Base-by-base conservation (phyloP, 257 asterid species). In the Jacaranda copaia region DNA sequence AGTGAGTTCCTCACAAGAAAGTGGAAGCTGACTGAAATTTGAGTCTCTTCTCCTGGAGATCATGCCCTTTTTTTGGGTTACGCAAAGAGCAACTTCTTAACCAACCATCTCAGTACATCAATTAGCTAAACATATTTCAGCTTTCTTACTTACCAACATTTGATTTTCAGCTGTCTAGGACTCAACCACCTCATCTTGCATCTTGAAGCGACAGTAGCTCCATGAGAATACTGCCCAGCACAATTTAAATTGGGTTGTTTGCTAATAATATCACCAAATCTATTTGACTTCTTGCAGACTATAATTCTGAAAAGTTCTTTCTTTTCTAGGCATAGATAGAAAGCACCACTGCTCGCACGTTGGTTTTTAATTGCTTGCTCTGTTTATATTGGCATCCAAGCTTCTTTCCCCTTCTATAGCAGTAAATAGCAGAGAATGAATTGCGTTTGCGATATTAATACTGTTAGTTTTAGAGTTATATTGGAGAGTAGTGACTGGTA, bases 121-220 rank as follows among this genome's bases (percentile, higher is more conserved):
- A 67, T 19, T 43, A 8, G 57, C 70, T 18, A 25, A 4, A 15
- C 56, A 32, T 51, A 7, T 11, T 52, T 72, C 64, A 32, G 61
- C 38, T 64, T 51, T 43, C 32, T 38, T 25, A 16, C 70, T 74
- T 39, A 12, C 61, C 9, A 59, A 4, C 20, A 18, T 8, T 74
- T n/a, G 62, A 12, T 74, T 62, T 74, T 46, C 52, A 32, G 62
- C 40, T 58, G 43, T 39, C 64, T 53, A 69, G 51, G 64, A 53
- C 15, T 43, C 25, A 51, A 15, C 72, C 46, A 6, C 57, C 39
- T 15, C 6, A 49, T 63, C 25, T 53, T 12, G 39, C 58, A 51
- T 39, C 16, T 55, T 9, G 58, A 55, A 72, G 45, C 49, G 18
- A 67, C 38, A 6, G 10, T 69, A 36, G 62, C 18, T 59, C 64